Percentiles rank a stretch among this genome's conserved stretches.
Conservation (phyloP, 1,284 basidiomycete species). For the Cutaneotrichosporon curvatum region DNA sequence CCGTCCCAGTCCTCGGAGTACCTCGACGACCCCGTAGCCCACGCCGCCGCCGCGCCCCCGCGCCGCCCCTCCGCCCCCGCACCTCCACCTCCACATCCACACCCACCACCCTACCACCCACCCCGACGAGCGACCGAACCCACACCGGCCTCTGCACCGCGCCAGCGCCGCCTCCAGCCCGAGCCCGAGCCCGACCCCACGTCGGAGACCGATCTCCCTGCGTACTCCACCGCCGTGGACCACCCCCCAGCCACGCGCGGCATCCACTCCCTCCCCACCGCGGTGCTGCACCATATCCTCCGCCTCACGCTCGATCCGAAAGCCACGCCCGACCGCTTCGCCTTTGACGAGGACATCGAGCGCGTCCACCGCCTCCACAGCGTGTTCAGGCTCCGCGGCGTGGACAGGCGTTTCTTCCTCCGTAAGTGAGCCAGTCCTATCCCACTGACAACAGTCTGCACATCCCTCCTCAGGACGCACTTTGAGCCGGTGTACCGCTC, state of each 20-base stretch:
- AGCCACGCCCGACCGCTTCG: constrained; percentile 29
- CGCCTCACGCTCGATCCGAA: constrained; percentile 27
- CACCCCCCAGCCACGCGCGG: neutral
- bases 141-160: neutral
- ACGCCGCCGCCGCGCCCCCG: too few relatives aligned
- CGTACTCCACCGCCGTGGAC: neutral
- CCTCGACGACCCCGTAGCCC: too few relatives aligned
- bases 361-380: constrained; percentile 23
- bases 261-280: constrained; percentile 22
- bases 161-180: neutral
- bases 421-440: constrained; percentile 18
- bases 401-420: constrained; percentile 34
- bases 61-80: neutral
- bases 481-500: constrained; percentile 21
- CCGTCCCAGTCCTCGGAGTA: too few relatives aligned
- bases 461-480: constrained; percentile 26
- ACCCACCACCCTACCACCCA: neutral
- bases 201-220: neutral
- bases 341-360: constrained; percentile 31
- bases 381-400: constrained; percentile 28
- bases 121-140: neutral
- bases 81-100: neutral
- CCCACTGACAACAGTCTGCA: constrained; percentile 22
- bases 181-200: neutral
- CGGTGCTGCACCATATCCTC: constrained; percentile 30